Base-by-base conservation (phyloP, 164 flowering plant genomes). In the Euptelea pleiosperma region DNA sequence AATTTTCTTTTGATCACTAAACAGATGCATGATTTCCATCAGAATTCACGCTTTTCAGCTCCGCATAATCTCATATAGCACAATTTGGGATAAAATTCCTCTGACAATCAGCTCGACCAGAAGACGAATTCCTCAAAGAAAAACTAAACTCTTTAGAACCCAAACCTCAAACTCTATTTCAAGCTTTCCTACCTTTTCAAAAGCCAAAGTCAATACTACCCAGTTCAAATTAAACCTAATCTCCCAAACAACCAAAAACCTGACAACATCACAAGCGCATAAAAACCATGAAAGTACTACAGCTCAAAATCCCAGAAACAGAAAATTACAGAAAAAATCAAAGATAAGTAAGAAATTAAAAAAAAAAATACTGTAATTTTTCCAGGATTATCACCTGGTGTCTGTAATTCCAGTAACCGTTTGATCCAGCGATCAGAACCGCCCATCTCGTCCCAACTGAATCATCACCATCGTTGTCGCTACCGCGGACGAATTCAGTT, bases 391-490 rank as follows among this genome's bases (percentile, higher is more conserved):
- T 42, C 14, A 86, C 93, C 93, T 86, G 93, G 48, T 86, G 93
- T 55, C 93, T 71, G 61, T 86, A 86, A 62, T 86, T 86, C 76
- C 79, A 73, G 70, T 76, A 86, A 11, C 89, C 93, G 18, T 63
- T 77, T 11, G 93, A 86, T 19, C 93, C 93, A 24, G 93, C 93
- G 36, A 86, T 60, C 56, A 86, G 72, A 57, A 86, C 79, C 3
- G 93, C 93, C 93, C 93, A 86, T 68, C 83, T 75, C 18, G 84
- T 84, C 25, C 86, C 92, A 0, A 61, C 73, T 8, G 72, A 10
- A 36, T 56, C 82, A 8, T 57, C 76, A 5, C 42, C 62, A n/a
- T 14, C 63, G 18, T 52, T 29, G 16, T 26, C 52, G 6, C 25
- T 56, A 12, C 55, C 65, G 8, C 52, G 61, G 57, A 79, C 70